Base-by-base conservation (phyloP, 805 yeast genomes). In the Sungouiella blattae region DNA sequence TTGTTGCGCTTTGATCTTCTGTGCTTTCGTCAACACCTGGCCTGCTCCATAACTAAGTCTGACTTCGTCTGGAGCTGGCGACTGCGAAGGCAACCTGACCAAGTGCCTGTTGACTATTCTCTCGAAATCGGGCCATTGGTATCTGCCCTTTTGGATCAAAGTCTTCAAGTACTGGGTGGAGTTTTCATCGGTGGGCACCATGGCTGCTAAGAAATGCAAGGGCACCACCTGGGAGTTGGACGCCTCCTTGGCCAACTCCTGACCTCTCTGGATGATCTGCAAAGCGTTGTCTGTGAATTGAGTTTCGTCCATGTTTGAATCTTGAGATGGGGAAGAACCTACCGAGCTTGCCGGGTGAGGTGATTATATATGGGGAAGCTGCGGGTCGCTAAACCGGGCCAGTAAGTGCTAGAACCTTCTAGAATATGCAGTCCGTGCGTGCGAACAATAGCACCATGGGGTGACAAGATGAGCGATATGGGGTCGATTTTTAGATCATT, bases 231-330 rank as follows among this genome's bases (percentile, higher is more conserved):
- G 91, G 6, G 91, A 71, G 62, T 93, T 88, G 33, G 83, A 73
- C 54, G 87, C 87, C 47, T 87, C 94, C 53, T 78, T 75, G 27
- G 97, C 96, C 42, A 93, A 63, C 55, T 83, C 77, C 40, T 80
- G 77, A 36, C 98, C 95, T 52, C 77, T 71, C 49, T 85, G 83
- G 33, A 93, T 71, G 41, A 91, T 77, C 36, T 75, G 80, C 51
- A 87, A 76, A 28, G 97, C 98, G 60, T 93, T 85, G 60, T 93
- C 98, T 43, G 98, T 93, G 49, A 87, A 85, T 71, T 87, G 89
- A 40, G 89, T 61, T 50, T 76, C 76, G 55, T 78, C 83, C 83
- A 78, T 53, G 12, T 18, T 12, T 28, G 18, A 11, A 6, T 16
- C 11, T 3, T 11, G 11, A 11, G 14, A 16, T 11, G 17, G 15